Percentiles rank a stretch among this genome's conserved stretches.
Evolutionary conservation across 495 filamentous ascomycete species (phyloP).

Genomic region (Penicillium samsonianum): DNA sequence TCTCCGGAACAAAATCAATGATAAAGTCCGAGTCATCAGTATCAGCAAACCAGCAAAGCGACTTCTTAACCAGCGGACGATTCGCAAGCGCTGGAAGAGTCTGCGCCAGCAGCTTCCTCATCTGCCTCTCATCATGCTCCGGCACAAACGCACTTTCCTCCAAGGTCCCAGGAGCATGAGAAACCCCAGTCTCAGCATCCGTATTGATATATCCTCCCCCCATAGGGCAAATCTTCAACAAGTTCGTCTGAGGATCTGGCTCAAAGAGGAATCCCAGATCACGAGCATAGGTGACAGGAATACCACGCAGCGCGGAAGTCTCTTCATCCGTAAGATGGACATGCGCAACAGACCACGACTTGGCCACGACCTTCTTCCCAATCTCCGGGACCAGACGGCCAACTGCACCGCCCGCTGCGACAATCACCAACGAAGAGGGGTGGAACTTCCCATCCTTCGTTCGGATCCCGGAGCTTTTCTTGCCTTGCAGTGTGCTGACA

Average conservation of each 20-base stretch:
- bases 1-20: constrained; percentile 56
- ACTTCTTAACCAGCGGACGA: constrained; percentile 48
- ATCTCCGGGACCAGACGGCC: constrained; percentile 45
- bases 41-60: constrained; percentile 61
- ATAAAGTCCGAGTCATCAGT: constrained; percentile 58
- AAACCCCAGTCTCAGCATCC: constrained; percentile 34
- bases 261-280: constrained; percentile 64
- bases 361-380: constrained; percentile 47
- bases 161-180: constrained; percentile 35
- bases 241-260: constrained; percentile 53
- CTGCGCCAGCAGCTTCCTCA: constrained; percentile 49
- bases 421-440: constrained; percentile 39
- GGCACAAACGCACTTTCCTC: constrained; percentile 47
- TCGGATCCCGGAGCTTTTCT: constrained; percentile 36
- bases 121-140: constrained; percentile 45
- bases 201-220: constrained; percentile 57
- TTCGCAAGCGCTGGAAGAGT: constrained; percentile 52
- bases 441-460: constrained; percentile 42
- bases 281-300: constrained; percentile 56
- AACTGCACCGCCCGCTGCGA: constrained; percentile 48
- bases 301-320: constrained; percentile 49
- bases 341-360: constrained; percentile 55
- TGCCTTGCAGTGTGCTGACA: constrained; percentile 19
- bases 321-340: constrained; percentile 55
- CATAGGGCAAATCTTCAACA: constrained; percentile 57